Conservation (phyloP, 257 asterid genomes). For the Solanum medicagineum region DNA sequence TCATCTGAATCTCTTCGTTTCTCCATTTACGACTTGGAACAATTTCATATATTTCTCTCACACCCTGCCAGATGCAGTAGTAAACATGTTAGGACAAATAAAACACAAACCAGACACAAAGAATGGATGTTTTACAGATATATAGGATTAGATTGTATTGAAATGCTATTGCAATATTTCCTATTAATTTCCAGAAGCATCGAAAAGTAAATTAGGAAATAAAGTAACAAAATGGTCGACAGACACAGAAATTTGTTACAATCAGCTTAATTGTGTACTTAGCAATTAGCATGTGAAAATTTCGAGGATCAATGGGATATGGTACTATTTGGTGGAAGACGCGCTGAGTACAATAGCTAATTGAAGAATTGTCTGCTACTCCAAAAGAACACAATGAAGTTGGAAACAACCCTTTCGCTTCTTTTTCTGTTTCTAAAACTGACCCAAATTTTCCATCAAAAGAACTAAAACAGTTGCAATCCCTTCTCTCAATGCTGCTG, state of each 20-base stretch:
- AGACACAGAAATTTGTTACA: background rate
- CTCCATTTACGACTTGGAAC: conserved; percentile 81
- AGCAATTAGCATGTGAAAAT: background rate
- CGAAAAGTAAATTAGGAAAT: background rate
- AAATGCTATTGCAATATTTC: background rate
- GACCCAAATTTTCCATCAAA: background rate
- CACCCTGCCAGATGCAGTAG: conserved; percentile 39
- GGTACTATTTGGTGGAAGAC: background rate
- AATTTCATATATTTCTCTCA: conserved; percentile 92
- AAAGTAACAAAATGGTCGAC: background rate
- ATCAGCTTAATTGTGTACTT: background rate
- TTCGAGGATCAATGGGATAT: background rate
- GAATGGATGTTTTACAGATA: background rate
- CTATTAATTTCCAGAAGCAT: background rate
- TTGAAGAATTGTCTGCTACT: background rate
- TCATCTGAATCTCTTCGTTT: conserved; percentile 40
- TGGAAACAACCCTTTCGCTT: background rate
- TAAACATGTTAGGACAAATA: background rate
- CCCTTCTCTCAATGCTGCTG: background rate
- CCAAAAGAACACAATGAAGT: background rate
- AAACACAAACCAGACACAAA: background rate
- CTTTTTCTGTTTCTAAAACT: background rate
- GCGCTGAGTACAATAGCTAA: background rate
- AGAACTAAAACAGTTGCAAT: background rate
- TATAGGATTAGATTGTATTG: background rate